phyloP scores from a whole-genome alignment of 2,329 filamentous ascomycete species.

The Colletotrichum musae region DNA sequence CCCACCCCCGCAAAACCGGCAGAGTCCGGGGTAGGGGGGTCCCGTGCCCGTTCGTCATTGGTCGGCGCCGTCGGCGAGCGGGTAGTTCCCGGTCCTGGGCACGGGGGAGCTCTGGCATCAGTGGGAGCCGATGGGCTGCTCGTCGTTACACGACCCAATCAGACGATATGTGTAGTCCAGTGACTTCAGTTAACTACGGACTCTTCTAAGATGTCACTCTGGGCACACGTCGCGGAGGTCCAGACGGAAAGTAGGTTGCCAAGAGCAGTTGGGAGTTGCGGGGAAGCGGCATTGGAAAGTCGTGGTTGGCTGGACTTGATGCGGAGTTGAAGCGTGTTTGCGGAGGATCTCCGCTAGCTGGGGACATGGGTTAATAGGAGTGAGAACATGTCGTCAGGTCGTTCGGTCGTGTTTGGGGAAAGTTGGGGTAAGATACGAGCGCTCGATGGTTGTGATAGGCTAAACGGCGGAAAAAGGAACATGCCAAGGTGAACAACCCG shows the following conservation, averaged over 20 bases:
- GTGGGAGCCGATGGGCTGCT: neutral
- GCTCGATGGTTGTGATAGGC: conserved; percentile 46
- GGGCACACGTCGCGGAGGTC: neutral
- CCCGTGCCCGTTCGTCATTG: neutral
- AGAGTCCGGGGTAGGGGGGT: conserved; percentile 26
- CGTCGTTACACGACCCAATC: neutral
- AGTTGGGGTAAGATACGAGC: neutral
- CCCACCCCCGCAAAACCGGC: neutral
- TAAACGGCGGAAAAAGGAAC: neutral
- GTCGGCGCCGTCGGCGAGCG: neutral
- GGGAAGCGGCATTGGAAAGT: conserved; percentile 28
- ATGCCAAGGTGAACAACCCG: conserved; percentile 7
- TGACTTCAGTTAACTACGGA: neutral
- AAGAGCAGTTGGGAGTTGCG: conserved; percentile 15
- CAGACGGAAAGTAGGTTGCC: neutral
- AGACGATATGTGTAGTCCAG: neutral
- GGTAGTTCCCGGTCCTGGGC: conserved; percentile 8
- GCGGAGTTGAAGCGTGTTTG: conserved; percentile 2
- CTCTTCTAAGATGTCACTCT: neutral
- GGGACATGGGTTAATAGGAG: neutral
- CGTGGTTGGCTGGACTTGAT: conserved; percentile 7
- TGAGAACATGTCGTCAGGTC: neutral
- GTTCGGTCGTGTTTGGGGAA: neutral
- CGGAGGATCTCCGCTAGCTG: conserved; percentile 30
- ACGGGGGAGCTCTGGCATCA: neutral